Evolutionary conservation across 129 eudicot species (phyloP).

Genomic region (Ambrosia artemisiifolia): DNA sequence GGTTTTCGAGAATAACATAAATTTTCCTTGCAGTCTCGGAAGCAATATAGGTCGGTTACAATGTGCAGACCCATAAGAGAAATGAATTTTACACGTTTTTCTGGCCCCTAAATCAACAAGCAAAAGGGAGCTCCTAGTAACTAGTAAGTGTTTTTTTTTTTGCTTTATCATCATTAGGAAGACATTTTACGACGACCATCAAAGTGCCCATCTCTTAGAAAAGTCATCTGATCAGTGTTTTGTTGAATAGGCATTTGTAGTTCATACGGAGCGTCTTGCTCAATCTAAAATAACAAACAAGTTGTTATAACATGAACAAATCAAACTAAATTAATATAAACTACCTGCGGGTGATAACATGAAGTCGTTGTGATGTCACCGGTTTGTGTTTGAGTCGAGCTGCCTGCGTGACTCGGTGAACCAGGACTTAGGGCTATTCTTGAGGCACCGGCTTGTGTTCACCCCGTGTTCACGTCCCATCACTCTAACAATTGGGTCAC

Average conservation of each 20-base stretch:
- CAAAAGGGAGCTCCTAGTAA: slow-evolving; percentile 30
- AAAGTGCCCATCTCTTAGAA: neutral
- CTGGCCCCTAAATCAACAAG: slow-evolving; percentile 18
- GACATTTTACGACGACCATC: neutral
- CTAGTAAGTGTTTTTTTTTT: slow-evolving; percentile 29
- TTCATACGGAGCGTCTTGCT: neutral
- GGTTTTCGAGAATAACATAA: slow-evolving; percentile 20
- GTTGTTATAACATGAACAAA: neutral
- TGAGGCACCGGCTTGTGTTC: too few species aligned
- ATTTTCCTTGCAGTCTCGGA: slow-evolving; percentile 14
- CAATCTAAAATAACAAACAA: neutral
- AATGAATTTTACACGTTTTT: slow-evolving; percentile 14
- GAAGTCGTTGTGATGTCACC: neutral
- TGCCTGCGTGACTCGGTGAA: neutral
- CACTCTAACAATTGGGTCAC: neutral
- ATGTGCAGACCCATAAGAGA: slow-evolving; percentile 29
- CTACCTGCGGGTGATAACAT: neutral
- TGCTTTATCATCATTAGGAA: neutral
- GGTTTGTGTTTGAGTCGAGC: neutral
- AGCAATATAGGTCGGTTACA: slow-evolving; percentile 24
- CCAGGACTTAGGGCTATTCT: neutral
- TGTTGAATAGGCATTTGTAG: neutral
- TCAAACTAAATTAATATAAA: neutral
- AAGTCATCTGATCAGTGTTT: neutral
- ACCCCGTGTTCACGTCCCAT: neutral